phyloP scores from a whole-genome alignment of 2,329 filamentous ascomycete species.

The Rhinocladiella mackenziei region DNA sequence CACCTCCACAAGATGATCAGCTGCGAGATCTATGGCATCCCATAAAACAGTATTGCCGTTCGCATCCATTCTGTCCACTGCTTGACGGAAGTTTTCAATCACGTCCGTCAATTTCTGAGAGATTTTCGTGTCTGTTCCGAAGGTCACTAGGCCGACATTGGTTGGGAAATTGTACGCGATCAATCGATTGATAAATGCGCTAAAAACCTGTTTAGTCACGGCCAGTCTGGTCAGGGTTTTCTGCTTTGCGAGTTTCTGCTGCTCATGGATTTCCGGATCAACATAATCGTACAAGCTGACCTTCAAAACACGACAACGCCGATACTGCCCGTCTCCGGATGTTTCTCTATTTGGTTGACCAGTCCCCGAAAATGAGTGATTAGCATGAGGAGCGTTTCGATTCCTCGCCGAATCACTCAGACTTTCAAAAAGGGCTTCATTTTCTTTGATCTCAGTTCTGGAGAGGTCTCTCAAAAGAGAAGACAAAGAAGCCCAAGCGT shows the following conservation, averaged over 20 bases:
- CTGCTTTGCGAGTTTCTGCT: slow-evolving; percentile 1
- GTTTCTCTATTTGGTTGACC: no score
- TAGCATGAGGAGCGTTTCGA: no score
- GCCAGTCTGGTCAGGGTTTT: slow-evolving; percentile 30
- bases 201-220: slow-evolving; percentile 39
- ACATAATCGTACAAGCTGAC: slow-evolving; percentile 27
- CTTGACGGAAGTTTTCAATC: slow-evolving; percentile 37
- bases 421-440: no score
- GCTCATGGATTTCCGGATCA: not conserved
- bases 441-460: no score
- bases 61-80: slow-evolving; percentile 32
- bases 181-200: slow-evolving; percentile 37
- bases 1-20: slow-evolving; percentile 34
- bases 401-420: no score
- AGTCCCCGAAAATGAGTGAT: no score
- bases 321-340: no score
- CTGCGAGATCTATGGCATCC: slow-evolving; percentile 36
- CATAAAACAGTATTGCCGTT: slow-evolving; percentile 37
- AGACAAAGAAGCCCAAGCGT: no score
- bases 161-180: slow-evolving; percentile 39
- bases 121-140: slow-evolving; percentile 31
- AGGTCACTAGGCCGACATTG: slow-evolving; percentile 37
- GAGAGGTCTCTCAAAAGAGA: no score
- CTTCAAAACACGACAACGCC: slow-evolving; percentile 16
- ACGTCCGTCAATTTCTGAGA: slow-evolving; percentile 33